phyloP scores from a whole-genome alignment of 2,329 filamentous ascomycete species.

The Ambrosiella beaveri region DNA sequence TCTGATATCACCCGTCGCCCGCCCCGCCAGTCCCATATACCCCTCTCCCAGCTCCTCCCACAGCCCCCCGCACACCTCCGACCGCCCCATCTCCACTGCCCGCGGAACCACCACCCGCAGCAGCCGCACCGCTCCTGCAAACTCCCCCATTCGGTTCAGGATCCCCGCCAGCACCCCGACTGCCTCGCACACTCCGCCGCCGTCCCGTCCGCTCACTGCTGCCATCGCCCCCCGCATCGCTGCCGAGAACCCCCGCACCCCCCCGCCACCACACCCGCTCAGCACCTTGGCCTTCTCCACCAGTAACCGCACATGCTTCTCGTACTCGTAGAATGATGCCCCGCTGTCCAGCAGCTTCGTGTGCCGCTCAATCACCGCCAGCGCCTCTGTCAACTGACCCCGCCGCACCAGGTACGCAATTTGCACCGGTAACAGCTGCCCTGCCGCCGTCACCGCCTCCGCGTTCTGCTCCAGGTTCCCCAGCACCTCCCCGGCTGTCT shows the following conservation, averaged over 20 bases:
- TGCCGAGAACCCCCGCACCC: constrained; percentile 60
- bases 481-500: constrained; percentile 33
- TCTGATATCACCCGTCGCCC: not conserved
- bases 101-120: constrained; percentile 57
- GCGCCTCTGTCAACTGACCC: constrained; percentile 30
- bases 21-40: constrained; percentile 60
- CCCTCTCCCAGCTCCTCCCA: constrained; percentile 61
- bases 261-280: constrained; percentile 43
- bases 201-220: constrained; percentile 50
- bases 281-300: constrained; percentile 57
- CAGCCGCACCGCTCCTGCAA: constrained; percentile 45
- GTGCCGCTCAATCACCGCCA: constrained; percentile 29
- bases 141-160: constrained; percentile 53
- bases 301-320: constrained; percentile 53
- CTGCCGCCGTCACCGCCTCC: constrained; percentile 13
- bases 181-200: constrained; percentile 57
- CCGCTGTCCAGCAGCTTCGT: constrained; percentile 27
- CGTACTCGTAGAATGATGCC: constrained; percentile 28
- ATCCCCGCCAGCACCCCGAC: constrained; percentile 50
- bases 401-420: constrained; percentile 33
- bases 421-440: constrained; percentile 32
- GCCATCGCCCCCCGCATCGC: constrained; percentile 59
- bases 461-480: constrained; percentile 32
- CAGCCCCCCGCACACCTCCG: constrained; percentile 43
- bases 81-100: constrained; percentile 53